Percentiles rank a stretch among this genome's conserved stretches.
Evolutionary conservation across 2,329 filamentous ascomycete genomes (phyloP).

Genomic region (Hypomyces perniciosus): DNA sequence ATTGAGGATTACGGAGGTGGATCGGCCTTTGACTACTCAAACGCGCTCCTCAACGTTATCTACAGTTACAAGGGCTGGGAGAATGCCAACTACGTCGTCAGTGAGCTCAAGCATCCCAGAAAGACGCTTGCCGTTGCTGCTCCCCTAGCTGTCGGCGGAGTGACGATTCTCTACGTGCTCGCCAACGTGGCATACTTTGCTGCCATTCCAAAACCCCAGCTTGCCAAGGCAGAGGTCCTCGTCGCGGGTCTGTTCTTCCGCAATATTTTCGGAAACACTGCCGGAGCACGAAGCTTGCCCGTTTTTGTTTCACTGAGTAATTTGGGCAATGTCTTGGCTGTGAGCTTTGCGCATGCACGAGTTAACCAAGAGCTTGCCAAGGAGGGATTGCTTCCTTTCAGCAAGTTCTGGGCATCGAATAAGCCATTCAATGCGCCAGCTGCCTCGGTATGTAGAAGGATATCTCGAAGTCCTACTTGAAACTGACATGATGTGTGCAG

Average conservation of each 20-base stretch:
- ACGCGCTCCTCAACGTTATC: constrained; percentile 51
- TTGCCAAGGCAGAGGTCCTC: constrained; percentile 53
- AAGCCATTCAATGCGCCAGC: constrained; percentile 61
- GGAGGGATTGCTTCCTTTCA: constrained; percentile 61
- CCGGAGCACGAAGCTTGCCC: constrained; percentile 42
- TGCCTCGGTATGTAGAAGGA: constrained; percentile 35
- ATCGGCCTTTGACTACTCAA: constrained; percentile 48
- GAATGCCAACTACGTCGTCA: constrained; percentile 56
- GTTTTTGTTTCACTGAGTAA: constrained; percentile 57
- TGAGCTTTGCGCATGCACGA: constrained; percentile 53
- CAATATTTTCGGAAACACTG: constrained; percentile 54
- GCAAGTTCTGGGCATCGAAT: constrained; percentile 62
- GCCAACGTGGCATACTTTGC: constrained; percentile 63
- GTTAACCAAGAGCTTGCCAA: constrained; percentile 63
- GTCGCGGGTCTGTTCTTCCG: constrained; percentile 57
- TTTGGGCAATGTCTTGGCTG: constrained; percentile 55
- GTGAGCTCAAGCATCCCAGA: constrained; percentile 50
- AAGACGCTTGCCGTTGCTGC: constrained; percentile 51
- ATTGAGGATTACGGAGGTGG: constrained; percentile 42
- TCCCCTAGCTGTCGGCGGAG: constrained; percentile 51
- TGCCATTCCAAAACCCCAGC: constrained; percentile 51
- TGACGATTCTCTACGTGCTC: constrained; percentile 56
- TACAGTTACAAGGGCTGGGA: constrained; percentile 61
- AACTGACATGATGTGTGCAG: constrained; percentile 16
- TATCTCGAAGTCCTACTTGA: neutral